phyloP scores from a whole-genome alignment of 2,329 filamentous ascomycete species.

The Arthrobotrys sphaeroides region DNA sequence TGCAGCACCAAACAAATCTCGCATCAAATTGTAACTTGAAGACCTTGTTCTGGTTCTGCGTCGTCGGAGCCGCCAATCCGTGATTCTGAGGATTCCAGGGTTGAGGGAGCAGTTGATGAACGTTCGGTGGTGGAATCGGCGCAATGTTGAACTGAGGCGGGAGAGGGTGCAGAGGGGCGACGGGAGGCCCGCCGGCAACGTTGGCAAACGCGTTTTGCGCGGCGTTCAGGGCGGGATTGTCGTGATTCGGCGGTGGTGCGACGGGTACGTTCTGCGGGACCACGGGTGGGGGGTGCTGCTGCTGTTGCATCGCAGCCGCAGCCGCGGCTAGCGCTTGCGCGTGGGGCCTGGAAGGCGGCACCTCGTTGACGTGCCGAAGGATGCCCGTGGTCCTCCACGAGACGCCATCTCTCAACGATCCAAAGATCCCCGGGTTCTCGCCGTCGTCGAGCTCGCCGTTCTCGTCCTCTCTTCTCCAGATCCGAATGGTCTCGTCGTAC shows the following conservation, averaged over 20 bases:
- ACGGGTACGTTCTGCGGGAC: constrained; percentile 51
- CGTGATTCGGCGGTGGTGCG: constrained; percentile 16
- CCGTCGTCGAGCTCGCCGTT: constrained; percentile 80
- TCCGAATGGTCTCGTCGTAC: constrained; percentile 93
- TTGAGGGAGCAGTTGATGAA: constrained; percentile 56
- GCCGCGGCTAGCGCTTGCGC: constrained; percentile 38
- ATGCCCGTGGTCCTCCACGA: constrained; percentile 59
- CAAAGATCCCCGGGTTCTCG: constrained; percentile 78
- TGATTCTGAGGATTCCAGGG: constrained; percentile 55
- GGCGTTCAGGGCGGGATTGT: constrained; percentile 39
- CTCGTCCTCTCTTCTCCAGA: constrained; percentile 87
- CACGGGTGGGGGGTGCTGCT: constrained; percentile 61
- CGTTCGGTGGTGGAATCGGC: constrained; percentile 45
- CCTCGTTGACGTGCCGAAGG: constrained; percentile 56
- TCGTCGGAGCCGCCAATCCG: constrained; percentile 22
- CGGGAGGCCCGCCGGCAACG: constrained; percentile 18
- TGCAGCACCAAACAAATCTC: constrained; percentile 90
- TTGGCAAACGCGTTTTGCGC: constrained; percentile 38
- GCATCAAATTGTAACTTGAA: constrained; percentile 98
- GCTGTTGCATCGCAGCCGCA: constrained; percentile 38
- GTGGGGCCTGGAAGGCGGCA: constrained; percentile 15
- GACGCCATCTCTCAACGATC: constrained; percentile 67
- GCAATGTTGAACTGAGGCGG: constrained; percentile 46
- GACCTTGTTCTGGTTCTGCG: constrained; percentile 67
- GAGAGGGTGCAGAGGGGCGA: not conserved